These are phyloP conservation scores for Hypoxylon cercidicola DNA, from an alignment of 495 filamentous ascomycete genomes.

Conservation along the genomic window DNA sequence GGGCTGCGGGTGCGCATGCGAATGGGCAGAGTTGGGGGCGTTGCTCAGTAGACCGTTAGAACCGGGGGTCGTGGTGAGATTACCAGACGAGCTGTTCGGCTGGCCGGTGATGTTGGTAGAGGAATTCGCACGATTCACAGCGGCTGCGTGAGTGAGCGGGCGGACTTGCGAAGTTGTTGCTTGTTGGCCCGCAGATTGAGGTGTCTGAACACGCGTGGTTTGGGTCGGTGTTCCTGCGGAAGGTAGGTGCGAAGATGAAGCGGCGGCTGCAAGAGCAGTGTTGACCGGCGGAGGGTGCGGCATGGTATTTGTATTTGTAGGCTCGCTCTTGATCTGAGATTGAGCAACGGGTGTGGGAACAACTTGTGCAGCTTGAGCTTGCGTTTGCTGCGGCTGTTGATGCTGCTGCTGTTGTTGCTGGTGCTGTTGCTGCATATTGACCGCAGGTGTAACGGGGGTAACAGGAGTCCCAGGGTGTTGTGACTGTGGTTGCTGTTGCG, in stretches of 20 bases:
- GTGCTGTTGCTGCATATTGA: conserved; percentile 51
- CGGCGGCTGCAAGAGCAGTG: conserved; percentile 56
- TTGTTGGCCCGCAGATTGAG: conserved; percentile 58
- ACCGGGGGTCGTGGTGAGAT: conserved; percentile 43
- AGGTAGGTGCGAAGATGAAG: conserved; percentile 50
- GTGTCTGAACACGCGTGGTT: conserved; percentile 56
- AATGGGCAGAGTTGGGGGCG: conserved; percentile 60
- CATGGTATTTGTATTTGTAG: conserved; percentile 49
- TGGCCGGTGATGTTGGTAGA: conserved; percentile 45
- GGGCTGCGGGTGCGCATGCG: conserved; percentile 64
- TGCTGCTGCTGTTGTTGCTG: too few species aligned
- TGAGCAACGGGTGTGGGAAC: conserved; percentile 29
- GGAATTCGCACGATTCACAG: conserved; percentile 56
- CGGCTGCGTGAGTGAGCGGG: conserved; percentile 59
- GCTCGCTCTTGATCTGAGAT: conserved; percentile 53
- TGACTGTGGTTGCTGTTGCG: conserved; percentile 14
- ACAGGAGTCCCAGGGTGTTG: conserved; percentile 37
- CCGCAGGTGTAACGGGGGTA: conserved; percentile 54
- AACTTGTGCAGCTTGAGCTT: conserved; percentile 24
- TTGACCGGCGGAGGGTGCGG: conserved; percentile 56
- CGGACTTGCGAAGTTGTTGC: conserved; percentile 50
- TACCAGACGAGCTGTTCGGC: conserved; percentile 48
- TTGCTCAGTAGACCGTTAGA: conserved; percentile 40
- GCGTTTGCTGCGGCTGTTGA: conserved; percentile 45
- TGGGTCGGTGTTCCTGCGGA: conserved; percentile 58